Conservation (phyloP, 179 eudicot species). For the Sideroxylon spinosum region DNA sequence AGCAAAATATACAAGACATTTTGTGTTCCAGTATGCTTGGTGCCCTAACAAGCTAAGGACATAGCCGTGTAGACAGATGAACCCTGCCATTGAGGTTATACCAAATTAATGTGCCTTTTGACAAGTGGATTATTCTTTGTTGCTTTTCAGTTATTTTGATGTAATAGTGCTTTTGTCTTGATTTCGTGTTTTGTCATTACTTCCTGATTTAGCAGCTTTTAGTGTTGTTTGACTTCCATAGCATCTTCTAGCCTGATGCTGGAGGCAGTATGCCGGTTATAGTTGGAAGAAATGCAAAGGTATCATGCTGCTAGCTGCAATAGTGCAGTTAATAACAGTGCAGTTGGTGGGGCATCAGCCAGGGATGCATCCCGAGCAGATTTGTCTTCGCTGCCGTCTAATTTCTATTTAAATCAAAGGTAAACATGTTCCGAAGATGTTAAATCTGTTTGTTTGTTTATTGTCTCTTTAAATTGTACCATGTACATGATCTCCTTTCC, state of each 20-base stretch:
- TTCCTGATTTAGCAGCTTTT: not conserved
- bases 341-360: conserved; percentile 58
- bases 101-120: not conserved
- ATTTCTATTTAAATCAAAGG: conserved; percentile 72
- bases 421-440: conserved; percentile 19
- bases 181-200: conserved; percentile 1
- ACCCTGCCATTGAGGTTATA: not conserved
- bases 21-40: not conserved
- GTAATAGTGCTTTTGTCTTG: not conserved
- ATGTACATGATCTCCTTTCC: not conserved
- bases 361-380: conserved; percentile 64
- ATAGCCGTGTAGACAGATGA: conserved; percentile 6
- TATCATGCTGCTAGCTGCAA: conserved; percentile 84
- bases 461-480: not conserved
- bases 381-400: conserved; percentile 50
- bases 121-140: not conserved
- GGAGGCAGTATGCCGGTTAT: conserved; percentile 84
- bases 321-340: conserved; percentile 82
- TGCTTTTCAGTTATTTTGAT: conserved; percentile 2
- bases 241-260: conserved; percentile 42
- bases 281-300: conserved; percentile 95
- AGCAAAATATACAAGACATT: not conserved
- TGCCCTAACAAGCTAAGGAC: not conserved
- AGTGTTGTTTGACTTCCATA: conserved; percentile 23
- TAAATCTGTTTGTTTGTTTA: not conserved